A percentile compares a stretch with the other conserved stretches of the same genome.
phyloP scores from a whole-genome alignment of 805 yeast genomes.

The Candida verbasci region DNA sequence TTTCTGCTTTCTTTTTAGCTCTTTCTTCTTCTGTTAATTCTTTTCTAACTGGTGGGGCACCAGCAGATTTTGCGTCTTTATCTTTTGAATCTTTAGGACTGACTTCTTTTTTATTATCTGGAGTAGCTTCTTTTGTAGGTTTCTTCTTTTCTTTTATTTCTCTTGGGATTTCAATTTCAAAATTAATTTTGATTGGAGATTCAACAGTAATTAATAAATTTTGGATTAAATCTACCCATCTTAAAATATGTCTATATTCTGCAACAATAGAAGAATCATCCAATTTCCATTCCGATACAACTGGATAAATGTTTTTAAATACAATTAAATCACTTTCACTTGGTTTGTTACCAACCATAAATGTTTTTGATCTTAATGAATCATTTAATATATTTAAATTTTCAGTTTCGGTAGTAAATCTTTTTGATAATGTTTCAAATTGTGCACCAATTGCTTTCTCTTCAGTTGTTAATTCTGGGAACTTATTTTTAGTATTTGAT shows the following conservation, averaged over 20 bases:
- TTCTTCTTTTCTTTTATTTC: constrained; percentile 65
- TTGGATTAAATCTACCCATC: constrained; percentile 93
- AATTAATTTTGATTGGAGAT: constrained; percentile 50
- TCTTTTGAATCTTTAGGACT: no score
- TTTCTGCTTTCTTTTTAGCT: constrained; percentile 52
- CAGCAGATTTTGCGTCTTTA: constrained; percentile 12
- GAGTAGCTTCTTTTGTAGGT: constrained; percentile 27
- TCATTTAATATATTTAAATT: constrained; percentile 53
- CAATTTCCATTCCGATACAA: constrained; percentile 54
- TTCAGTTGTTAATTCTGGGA: constrained; percentile 32
- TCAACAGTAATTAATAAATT: constrained; percentile 52
- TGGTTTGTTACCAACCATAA: constrained; percentile 62
- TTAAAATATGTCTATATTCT: constrained; percentile 72
- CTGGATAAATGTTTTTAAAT: constrained; percentile 61
- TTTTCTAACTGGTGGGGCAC: constrained; percentile 26
- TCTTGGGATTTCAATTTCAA: constrained; percentile 63
- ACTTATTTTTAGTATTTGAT: constrained; percentile 12
- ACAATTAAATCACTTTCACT: constrained; percentile 68
- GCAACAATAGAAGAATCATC: constrained; percentile 35
- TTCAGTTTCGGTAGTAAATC: constrained; percentile 46
- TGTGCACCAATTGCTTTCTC: constrained; percentile 75
- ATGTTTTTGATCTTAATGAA: constrained; percentile 64
- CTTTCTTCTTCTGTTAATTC: constrained; percentile 38
- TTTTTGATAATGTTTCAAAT: constrained; percentile 68
- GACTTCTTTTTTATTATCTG: constrained; percentile 14